Evolutionary conservation across 805 yeast species (phyloP).

Genomic region (Schwanniomyces polymorphus): DNA sequence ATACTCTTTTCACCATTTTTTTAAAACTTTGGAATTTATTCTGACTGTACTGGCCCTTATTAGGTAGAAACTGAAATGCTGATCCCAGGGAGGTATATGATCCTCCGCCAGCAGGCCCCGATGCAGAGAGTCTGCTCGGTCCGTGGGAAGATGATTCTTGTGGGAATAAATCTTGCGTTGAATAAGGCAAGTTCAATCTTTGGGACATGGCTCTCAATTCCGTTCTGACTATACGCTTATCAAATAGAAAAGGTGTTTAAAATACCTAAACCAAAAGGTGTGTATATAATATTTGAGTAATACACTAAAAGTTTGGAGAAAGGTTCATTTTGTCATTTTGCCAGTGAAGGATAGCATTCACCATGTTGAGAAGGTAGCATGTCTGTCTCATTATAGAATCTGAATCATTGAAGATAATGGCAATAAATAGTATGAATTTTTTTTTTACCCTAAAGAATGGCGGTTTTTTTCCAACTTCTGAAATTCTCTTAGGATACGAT

Average conservation of each 20-base stretch:
- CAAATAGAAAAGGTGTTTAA: neutral
- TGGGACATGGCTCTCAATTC: conserved; percentile 25
- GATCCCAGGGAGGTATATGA: conserved; percentile 19
- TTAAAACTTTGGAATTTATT: conserved; percentile 21
- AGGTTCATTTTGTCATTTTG: too few relatives aligned
- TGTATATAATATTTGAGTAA: neutral
- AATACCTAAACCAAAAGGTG: neutral
- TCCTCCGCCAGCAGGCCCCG: conserved; percentile 19
- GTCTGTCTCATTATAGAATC: too few relatives aligned
- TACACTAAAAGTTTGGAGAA: neutral
- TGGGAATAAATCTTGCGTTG: conserved; percentile 44
- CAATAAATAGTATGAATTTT: too few relatives aligned
- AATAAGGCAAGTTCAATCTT: conserved; percentile 39
- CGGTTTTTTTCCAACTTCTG: too few relatives aligned
- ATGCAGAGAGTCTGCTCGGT: conserved; percentile 9
- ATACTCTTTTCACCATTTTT: conserved; percentile 33
- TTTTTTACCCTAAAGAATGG: too few relatives aligned
- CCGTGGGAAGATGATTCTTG: conserved; percentile 20
- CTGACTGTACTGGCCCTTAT: conserved; percentile 7
- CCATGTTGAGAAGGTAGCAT: too few relatives aligned
- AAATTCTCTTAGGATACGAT: too few relatives aligned
- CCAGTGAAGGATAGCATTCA: too few relatives aligned
- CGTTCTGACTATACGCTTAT: neutral
- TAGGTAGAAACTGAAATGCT: conserved; percentile 7
- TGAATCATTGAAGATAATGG: too few relatives aligned